phyloP scores from a whole-genome alignment of 192 early-diverging fungal genomes.

The Dimargaris verticillata region DNA sequence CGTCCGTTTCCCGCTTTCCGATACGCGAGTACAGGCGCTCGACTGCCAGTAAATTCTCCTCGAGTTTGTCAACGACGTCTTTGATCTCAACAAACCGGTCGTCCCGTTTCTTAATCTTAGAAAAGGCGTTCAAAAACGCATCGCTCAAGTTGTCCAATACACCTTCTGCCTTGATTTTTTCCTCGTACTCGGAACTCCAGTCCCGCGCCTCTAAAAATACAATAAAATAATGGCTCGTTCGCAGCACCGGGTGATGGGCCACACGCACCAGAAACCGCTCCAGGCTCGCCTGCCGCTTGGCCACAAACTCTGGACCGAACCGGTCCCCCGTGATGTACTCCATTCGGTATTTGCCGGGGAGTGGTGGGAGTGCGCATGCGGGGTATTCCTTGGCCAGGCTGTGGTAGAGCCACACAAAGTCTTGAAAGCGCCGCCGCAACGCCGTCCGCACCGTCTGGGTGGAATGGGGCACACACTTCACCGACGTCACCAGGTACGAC shows the following conservation, averaged over 20 bases:
- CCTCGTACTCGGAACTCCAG: slow-evolving; percentile 40
- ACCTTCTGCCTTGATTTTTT: slow-evolving; percentile 21
- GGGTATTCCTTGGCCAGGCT: slow-evolving; percentile 57
- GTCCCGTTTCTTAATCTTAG: slow-evolving; percentile 79
- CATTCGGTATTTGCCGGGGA: slow-evolving; percentile 84
- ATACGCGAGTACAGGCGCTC: slow-evolving; percentile 65
- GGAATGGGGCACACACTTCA: slow-evolving; percentile 15
- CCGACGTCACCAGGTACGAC: slow-evolving; percentile 64
- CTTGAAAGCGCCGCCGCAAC: slow-evolving; percentile 81
- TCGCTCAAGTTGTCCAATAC: slow-evolving; percentile 77
- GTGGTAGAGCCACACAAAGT: slow-evolving; percentile 81
- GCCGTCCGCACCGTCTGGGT: slow-evolving; percentile 30
- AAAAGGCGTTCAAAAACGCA: slow-evolving; percentile 70
- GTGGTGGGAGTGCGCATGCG: slow-evolving; percentile 68
- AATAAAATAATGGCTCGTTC: slow-evolving; percentile 44
- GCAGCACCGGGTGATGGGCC: slow-evolving; percentile 62
- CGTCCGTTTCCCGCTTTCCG: slow-evolving; percentile 57
- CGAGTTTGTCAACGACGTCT: slow-evolving; percentile 65
- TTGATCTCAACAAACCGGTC: slow-evolving; percentile 69
- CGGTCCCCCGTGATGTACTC: slow-evolving; percentile 92
- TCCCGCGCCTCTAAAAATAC: slow-evolving; percentile 77
- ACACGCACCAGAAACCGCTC: slow-evolving; percentile 76
- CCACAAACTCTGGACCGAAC: slow-evolving; percentile 83
- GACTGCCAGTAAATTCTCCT: slow-evolving; percentile 73
- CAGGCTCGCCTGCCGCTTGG: slow-evolving; percentile 52